Percentiles rank a stretch among this genome's conserved stretches.
Conservation (phyloP, 805 yeast species). For the Diddensiella caesifluorescens region DNA sequence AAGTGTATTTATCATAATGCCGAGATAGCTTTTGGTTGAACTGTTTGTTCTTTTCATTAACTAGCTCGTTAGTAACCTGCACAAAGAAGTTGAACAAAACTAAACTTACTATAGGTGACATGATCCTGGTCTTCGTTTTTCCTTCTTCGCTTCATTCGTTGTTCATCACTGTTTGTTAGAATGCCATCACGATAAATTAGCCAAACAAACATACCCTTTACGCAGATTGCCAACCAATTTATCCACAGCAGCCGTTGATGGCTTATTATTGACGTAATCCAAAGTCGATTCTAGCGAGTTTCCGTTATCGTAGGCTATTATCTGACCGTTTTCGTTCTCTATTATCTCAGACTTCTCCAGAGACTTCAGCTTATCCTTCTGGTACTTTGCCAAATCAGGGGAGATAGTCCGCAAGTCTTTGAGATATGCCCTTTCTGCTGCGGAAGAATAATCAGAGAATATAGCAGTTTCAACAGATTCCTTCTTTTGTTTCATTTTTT, state of each 20-base stretch:
- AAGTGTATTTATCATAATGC: slow-evolving; percentile 43
- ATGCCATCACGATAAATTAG: neutral
- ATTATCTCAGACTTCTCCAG: slow-evolving; percentile 21
- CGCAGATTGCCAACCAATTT: slow-evolving; percentile 27
- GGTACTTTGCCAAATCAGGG: slow-evolving; percentile 41
- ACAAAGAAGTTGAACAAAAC: neutral
- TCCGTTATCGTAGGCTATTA: slow-evolving; percentile 17
- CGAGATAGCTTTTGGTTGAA: slow-evolving; percentile 65
- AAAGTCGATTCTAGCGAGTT: slow-evolving; percentile 14
- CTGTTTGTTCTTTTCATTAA: slow-evolving; percentile 68
- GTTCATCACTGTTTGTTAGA: slow-evolving; percentile 32
- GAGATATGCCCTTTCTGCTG: slow-evolving; percentile 58
- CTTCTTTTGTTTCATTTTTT: slow-evolving; percentile 32
- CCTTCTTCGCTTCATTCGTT: slow-evolving; percentile 32
- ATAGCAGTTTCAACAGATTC: slow-evolving; percentile 34
- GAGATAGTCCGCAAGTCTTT: slow-evolving; percentile 43
- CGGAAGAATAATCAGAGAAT: slow-evolving; percentile 41
- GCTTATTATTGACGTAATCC: slow-evolving; percentile 33
- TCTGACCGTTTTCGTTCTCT: slow-evolving; percentile 19
- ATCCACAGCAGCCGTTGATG: slow-evolving; percentile 35
- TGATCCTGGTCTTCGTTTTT: slow-evolving; percentile 33
- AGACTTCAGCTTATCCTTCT: slow-evolving; percentile 33
- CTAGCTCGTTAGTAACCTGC: slow-evolving; percentile 28
- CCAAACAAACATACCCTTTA: slow-evolving; percentile 17
- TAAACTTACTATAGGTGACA: slow-evolving; percentile 33